phyloP scores from a whole-genome alignment of 2,329 filamentous ascomycete genomes.

The Penicillium griseofulvum region DNA sequence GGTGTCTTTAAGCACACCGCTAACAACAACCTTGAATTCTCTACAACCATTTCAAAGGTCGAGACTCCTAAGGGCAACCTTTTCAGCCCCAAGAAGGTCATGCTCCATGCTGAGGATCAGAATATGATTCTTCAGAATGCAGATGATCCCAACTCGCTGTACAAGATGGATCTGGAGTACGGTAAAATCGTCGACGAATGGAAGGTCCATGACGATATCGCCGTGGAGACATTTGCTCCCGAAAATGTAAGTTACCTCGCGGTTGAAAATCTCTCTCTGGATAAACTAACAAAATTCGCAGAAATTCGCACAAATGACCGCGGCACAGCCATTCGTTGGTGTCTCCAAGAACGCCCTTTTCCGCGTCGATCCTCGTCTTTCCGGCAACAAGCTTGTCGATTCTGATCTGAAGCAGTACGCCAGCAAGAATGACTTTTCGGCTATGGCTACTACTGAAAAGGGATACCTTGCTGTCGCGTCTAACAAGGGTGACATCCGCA shows the following conservation, averaged over 20 bases:
- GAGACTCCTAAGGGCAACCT: constrained; percentile 81
- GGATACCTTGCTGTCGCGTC: constrained; percentile 96
- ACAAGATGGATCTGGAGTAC: constrained; percentile 96
- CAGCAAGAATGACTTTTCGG: constrained; percentile 96
- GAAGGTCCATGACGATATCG: constrained; percentile 96
- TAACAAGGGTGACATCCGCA: constrained; percentile 94
- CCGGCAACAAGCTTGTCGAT: constrained; percentile 90
- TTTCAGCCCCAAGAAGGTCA: constrained; percentile 94
- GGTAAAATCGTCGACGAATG: constrained; percentile 98
- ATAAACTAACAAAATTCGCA: constrained; percentile 34
- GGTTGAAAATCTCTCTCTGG: neutral
- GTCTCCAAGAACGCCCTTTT: constrained; percentile 90
- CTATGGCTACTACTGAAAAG: constrained; percentile 90
- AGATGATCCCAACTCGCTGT: constrained; percentile 83
- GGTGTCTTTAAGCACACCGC: constrained; percentile 96
- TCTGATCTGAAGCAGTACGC: constrained; percentile 90
- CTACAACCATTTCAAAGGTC: constrained; percentile 95
- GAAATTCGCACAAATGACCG: constrained; percentile 97
- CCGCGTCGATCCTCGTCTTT: constrained; percentile 84
- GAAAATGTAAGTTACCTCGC: constrained; percentile 61
- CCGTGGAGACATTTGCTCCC: constrained; percentile 85
- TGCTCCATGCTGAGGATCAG: constrained; percentile 87
- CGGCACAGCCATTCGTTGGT: constrained; percentile 91
- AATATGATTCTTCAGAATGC: constrained; percentile 86
- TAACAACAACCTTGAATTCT: constrained; percentile 91